Evolutionary conservation across 208 protist species (phyloP), one percentile per base, ranked within the genome.

Genomic region (Herpetomonas samuelpessoai): DNA sequence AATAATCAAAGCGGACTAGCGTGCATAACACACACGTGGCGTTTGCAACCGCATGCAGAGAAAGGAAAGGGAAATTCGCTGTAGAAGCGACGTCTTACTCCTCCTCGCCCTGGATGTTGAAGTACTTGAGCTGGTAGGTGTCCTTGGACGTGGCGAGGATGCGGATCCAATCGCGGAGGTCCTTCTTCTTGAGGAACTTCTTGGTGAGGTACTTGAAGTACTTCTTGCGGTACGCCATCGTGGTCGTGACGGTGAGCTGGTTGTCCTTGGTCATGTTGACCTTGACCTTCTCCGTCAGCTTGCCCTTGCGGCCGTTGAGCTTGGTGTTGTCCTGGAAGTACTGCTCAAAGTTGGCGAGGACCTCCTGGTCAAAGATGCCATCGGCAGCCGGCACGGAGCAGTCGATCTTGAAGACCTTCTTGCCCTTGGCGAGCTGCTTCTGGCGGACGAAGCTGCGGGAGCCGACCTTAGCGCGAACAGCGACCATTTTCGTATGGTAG

Each of bases 121-220:
- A 99, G 97, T 99, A 99, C 79, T 96, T 96, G 47, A 99, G 85
- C 83, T 98, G 81, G 88, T 99, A 99, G 52, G 79, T 91, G 67
- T 88, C 78, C 84, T 98, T 98, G 67, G 80, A 90, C 65, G 84
- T 96, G 51, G 98, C 76, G 41, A 99, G 86, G 63, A 99, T 97
- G 69, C 95, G 94, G 53, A 99, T 88, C 86, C 89, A 99, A 69
- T 99, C 98, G 63, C 97, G 91, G 55, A 99, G 88, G 64, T 98
- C 83, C 80, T 98, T 92, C 91, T 99, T 98, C 92, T 99, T 99
- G 57, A 99, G 84, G 88, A 96, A 99, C 88, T 98, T 98, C 94
- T 99, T 99, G 39, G 97, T 97, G 35, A 99, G 82, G 82, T 99
- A 99, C 91, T 99, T 99, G 67, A 99, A 88, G 91, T 99, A 99